phyloP scores from a whole-genome alignment of 2,329 filamentous ascomycete species.

The Diaporthe amygdali region DNA sequence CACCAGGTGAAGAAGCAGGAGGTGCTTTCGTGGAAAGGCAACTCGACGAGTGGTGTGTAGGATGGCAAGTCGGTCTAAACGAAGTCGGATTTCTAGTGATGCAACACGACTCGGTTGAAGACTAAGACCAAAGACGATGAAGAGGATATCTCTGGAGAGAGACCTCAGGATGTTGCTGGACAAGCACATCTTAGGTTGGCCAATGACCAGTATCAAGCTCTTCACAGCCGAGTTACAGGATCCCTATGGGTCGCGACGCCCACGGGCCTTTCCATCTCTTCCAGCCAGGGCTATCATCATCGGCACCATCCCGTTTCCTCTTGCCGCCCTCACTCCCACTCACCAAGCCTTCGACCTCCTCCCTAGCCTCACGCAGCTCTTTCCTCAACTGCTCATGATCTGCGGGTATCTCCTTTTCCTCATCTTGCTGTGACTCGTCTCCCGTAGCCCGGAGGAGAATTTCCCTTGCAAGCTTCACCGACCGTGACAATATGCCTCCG shows the following conservation, averaged over 20 bases:
- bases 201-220: not conserved
- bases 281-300: constrained; percentile 47
- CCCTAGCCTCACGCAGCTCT: constrained; percentile 4
- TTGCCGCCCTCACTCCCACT: not conserved
- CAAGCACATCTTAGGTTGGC: too few relatives aligned
- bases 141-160: too few relatives aligned
- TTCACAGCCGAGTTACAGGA: constrained; percentile 43
- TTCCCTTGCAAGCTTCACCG: constrained; percentile 33
- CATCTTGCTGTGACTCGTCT: constrained; percentile 28
- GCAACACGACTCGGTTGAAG: not conserved
- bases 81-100: too few relatives aligned
- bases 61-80: not conserved
- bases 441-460: constrained; percentile 29
- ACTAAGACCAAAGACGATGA: too few relatives aligned
- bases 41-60: not conserved
- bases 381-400: constrained; percentile 15
- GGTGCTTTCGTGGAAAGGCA: not conserved
- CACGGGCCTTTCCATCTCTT: constrained; percentile 55
- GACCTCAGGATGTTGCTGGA: not conserved
- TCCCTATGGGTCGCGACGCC: constrained; percentile 64
- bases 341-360: not conserved
- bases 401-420: not conserved
- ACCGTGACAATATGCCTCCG: constrained; percentile 33
- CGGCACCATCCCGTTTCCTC: constrained; percentile 20
- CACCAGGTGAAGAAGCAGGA: too few relatives aligned